Evolutionary conservation across 2,329 filamentous ascomycete species (phyloP).

Genomic region (Myriosclerotinia duriaeana): DNA sequence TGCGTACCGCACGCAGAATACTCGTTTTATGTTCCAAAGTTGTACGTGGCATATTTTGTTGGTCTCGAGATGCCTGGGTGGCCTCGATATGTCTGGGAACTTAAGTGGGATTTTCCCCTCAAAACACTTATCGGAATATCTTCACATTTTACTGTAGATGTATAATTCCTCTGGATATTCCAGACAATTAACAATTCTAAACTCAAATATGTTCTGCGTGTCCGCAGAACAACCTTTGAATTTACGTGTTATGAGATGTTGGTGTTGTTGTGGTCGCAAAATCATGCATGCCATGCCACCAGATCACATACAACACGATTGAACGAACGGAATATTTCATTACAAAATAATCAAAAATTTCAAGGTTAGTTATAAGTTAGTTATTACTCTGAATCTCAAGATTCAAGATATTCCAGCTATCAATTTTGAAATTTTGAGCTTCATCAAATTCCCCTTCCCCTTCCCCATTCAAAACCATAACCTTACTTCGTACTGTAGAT

Average conservation of each 20-base stretch:
- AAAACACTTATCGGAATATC: no score
- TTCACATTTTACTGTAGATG: neutral
- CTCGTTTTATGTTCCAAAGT: neutral
- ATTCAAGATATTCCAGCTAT: no score
- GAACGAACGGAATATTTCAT: neutral
- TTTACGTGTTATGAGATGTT: neutral
- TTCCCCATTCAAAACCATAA: neutral
- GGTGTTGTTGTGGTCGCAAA: neutral
- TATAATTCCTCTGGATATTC: neutral
- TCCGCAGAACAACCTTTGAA: neutral
- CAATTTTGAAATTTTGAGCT: neutral
- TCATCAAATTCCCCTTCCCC: neutral
- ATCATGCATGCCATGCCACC: neutral
- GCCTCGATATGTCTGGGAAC: neutral
- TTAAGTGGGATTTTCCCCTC: no score
- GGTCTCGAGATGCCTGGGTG: neutral
- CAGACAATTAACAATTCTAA: neutral
- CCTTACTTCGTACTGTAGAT: slow-evolving; percentile 16
- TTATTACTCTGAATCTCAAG: neutral
- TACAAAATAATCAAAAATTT: neutral
- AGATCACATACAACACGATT: slow-evolving; percentile 2
- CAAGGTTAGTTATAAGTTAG: no score
- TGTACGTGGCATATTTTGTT: no score
- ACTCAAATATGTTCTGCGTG: neutral
- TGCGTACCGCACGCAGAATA: neutral